These are phyloP conservation scores for Pichia terricola DNA, from an alignment of 1,139 yeast genomes.

Conservation along the genomic window DNA sequence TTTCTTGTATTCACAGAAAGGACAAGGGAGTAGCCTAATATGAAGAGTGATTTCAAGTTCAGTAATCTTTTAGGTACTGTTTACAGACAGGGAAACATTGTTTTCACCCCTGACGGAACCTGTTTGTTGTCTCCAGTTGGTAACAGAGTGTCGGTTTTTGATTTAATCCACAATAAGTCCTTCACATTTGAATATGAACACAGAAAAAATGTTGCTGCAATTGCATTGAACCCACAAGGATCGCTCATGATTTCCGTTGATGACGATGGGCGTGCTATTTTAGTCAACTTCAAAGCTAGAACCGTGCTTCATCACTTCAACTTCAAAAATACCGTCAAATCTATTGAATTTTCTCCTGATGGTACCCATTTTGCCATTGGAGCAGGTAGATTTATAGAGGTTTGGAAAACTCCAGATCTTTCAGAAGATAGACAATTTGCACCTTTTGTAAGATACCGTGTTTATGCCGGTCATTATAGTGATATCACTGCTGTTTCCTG, in stretches of 20 bases:
- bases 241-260: constrained; percentile 81
- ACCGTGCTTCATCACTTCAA: constrained; percentile 93
- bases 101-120: constrained; percentile 84
- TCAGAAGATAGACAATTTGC: constrained; percentile 79
- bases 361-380: constrained; percentile 86
- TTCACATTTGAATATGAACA: constrained; percentile 92
- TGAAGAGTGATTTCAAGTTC: constrained; percentile 58
- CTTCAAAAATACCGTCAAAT: constrained; percentile 70
- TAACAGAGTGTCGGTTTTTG: constrained; percentile 83
- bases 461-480: constrained; percentile 87
- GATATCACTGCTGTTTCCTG: constrained; percentile 74
- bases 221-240: constrained; percentile 77
- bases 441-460: constrained; percentile 84
- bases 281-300: constrained; percentile 75
- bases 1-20: not conserved
- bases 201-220: constrained; percentile 67
- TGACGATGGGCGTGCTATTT: constrained; percentile 84
- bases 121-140: constrained; percentile 87
- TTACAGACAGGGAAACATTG: constrained; percentile 79
- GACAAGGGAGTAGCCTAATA: constrained; percentile 11
- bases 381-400: constrained; percentile 71
- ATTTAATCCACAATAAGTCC: constrained; percentile 72
- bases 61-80: constrained; percentile 91
- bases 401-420: constrained; percentile 85
- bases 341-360: constrained; percentile 78